Conservation (phyloP, 1,139 yeast species). For the Sugiyamaella xylanicola region DNA sequence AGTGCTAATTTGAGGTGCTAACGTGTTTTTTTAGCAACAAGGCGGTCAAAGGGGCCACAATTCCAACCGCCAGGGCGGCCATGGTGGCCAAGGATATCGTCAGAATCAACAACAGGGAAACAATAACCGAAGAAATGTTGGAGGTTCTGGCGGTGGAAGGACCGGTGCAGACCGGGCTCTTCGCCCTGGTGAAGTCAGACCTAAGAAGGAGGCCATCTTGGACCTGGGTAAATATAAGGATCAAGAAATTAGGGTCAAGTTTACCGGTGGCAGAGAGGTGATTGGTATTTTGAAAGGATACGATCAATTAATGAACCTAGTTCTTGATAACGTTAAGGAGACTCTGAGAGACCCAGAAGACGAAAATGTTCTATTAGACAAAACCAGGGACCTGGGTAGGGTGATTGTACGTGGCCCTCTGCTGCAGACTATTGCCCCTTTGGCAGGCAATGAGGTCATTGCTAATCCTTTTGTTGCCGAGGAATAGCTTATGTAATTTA, state of each 20-base stretch:
- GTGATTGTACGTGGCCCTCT: conserved; percentile 89
- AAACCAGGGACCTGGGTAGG: conserved; percentile 67
- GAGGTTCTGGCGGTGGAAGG: conserved; percentile 23
- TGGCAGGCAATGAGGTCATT: conserved; percentile 78
- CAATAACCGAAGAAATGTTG: conserved; percentile 19
- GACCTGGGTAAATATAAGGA: conserved; percentile 80
- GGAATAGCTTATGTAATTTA: conserved; percentile 16
- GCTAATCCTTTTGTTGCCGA: conserved; percentile 61
- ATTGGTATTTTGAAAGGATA: conserved; percentile 81
- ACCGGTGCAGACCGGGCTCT: conserved; percentile 34
- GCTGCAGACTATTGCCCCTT: conserved; percentile 77
- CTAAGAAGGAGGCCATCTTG: conserved; percentile 86
- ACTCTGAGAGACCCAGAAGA: conserved; percentile 58
- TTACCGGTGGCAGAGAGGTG: conserved; percentile 85
- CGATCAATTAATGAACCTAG: conserved; percentile 92
- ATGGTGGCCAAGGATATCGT: conserved; percentile 12
- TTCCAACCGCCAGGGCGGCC: conserved; percentile 13
- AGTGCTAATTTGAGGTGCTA: background rate
- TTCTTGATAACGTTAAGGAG: conserved; percentile 81
- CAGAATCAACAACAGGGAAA: conserved; percentile 6
- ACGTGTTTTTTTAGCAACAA: conserved; percentile 4
- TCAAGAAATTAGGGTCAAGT: conserved; percentile 70
- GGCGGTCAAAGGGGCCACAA: conserved; percentile 10
- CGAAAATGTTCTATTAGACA: conserved; percentile 50
- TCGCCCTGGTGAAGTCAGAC: conserved; percentile 59